Base-by-base conservation (phyloP, 495 filamentous ascomycete genomes). In the Xylaria telfairii region DNA sequence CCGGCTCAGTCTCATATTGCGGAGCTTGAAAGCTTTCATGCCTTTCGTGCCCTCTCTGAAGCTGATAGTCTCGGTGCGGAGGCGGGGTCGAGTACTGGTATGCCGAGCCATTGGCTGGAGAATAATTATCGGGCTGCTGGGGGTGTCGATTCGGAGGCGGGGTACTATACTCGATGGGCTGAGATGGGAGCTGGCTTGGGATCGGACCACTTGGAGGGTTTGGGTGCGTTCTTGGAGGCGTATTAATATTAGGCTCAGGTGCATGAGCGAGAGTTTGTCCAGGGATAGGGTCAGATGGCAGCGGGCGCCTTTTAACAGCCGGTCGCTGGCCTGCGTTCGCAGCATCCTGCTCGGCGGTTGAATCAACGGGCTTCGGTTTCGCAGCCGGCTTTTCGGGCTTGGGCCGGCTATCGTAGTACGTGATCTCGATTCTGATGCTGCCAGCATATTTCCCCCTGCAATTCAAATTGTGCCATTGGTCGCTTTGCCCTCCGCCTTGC, bases 381-480 rank as follows among this genome's bases (percentile, higher is more conserved):
- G 87, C 87, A 42, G 82, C 86, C 24, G 85, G 75, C 59, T 88
- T 87, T 72, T 92, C 92, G 19, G 90, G 87, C 80, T 94, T 94
- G 42, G 93, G 90, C 17, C 95, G 89, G 44, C 87, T 91, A 78
- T 99, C 96, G 81, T 97, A 98, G 81, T 92, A 99, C 32, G 96
- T 98, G 80, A 97, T 90, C 79, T 99, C 96, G 49, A 98, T 93
- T 66, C 95, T 88, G 53, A 99, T 90, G 75, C 98, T 95, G 32
- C 96, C 96, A 28, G 96, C 94, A 76, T 98, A 98, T 83, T 96
- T 96, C 47, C 94, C 93, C 75, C 89, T 93, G 87, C 88, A 97
- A 72, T 88, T 90, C 44, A 99, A 82, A 61, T 83, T 88, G 75
- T 97, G 95, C 96, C 96, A 98, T 30, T 92, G 86, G 78, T 98